A percentile compares a stretch with the other conserved stretches of the same genome.
Evolutionary conservation across 2,329 filamentous ascomycete genomes (phyloP).

Genomic region (Stenocarpella maydis): DNA sequence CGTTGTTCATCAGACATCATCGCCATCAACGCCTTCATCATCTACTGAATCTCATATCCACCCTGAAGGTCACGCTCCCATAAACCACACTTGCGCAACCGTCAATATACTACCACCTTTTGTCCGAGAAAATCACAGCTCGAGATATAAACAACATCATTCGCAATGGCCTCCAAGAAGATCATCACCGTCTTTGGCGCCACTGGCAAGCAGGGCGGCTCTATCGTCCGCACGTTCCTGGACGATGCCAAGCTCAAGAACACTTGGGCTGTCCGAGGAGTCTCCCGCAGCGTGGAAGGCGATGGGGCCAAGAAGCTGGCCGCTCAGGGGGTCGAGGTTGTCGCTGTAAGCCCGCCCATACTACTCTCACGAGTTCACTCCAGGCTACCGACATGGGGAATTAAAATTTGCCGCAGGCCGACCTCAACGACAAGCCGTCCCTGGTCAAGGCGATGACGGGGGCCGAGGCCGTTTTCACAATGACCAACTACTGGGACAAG

Average conservation of each 20-base stretch:
- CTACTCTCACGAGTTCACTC: neutral
- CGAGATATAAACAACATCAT: neutral
- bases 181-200: conserved; percentile 66
- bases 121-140: neutral
- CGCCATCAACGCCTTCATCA: neutral
- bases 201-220: conserved; percentile 68
- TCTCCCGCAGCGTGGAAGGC: conserved; percentile 59
- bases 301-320: conserved; percentile 54
- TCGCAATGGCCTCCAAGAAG: conserved; percentile 42
- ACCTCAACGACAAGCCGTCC: conserved; percentile 56
- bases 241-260: conserved; percentile 51
- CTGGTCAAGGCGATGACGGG: conserved; percentile 54
- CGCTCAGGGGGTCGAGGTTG: conserved; percentile 58
- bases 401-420: conserved; percentile 46
- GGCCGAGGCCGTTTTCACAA: conserved; percentile 58
- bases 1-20: conserved; percentile 21
- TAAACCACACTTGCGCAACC: neutral
- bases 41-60: neutral
- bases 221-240: conserved; percentile 55
- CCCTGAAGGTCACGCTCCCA: neutral
- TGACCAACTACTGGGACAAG: conserved; percentile 62
- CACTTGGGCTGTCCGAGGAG: conserved; percentile 60
- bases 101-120: neutral
- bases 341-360: conserved; percentile 46
- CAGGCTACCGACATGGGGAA: neutral